Evolutionary conservation across 305 asterid species (phyloP), one percentile per base, ranked within the genome.

Genomic region (Fraxinus latifolia): DNA sequence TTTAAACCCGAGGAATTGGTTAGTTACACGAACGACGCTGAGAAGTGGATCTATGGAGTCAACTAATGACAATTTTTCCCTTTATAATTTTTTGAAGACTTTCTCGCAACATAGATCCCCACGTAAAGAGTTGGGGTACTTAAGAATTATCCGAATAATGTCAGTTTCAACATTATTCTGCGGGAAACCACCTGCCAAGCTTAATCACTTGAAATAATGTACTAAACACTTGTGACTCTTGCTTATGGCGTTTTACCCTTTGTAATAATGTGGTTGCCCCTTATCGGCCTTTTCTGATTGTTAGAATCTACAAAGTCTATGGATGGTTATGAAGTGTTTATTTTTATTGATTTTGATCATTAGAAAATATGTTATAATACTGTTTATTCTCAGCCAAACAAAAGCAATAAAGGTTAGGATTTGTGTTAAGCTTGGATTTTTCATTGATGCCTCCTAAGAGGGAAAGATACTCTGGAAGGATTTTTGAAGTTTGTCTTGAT

Each of bases 1-100:
- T 94, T 95, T 81, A 92, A 95, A 84, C 95, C 97, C 0, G 97
- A 90, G 77, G 99, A 95, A 84, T 86, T 95, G 93, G 97, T 94
- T 78, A 88, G 68, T 25, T 95, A 89, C 97, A 82, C 93, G 1
- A 90, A 89, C 92, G 88, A 92, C 83, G 82, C 95, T 53, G 98
- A 94, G 91, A 92, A 91, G 88, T 95, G 98, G 99, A 74, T 91
- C 84, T 92, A 95, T 80, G 98, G 97, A 60, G 85, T 0, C 76
- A 93, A 95, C 87, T 95, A 82, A 85, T 77, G 80, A 76, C 81
- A 29, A 34, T 44, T 39, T 80, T 84, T 39, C 39, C 5, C 4
- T 1, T 47, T 73, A 15, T 70, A 47, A 23, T 73, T 80, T 23
- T 55, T 79, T 5, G 19, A 36, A 14, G 17, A 65, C 3, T 32